Conservation (phyloP, 2,329 filamentous ascomycete genomes). For the Colletotrichum sp. region DNA sequence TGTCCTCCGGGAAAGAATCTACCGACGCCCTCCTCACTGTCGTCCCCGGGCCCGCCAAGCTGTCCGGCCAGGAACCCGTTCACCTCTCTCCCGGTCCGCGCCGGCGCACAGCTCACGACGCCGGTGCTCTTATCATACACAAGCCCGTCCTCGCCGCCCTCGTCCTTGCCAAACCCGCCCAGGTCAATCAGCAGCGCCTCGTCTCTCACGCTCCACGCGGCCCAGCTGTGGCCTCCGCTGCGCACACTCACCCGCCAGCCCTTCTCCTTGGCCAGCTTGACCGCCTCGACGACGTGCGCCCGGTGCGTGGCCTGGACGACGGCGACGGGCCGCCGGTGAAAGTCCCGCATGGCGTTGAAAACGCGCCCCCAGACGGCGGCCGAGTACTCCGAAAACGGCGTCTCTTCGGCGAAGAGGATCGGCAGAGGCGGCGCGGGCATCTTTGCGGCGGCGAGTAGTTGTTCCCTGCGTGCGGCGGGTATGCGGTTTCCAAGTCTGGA, state of each 20-base stretch:
- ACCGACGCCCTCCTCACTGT: conserved; percentile 26
- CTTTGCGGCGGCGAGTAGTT: background rate
- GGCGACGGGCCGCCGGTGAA: conserved; percentile 40
- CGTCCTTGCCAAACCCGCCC: background rate
- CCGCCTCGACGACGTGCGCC: conserved; percentile 41
- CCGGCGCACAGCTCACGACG: conserved; percentile 48
- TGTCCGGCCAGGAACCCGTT: conserved; percentile 41
- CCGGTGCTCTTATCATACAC: conserved; percentile 40
- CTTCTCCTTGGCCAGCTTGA: conserved; percentile 38
- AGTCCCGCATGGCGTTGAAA: conserved; percentile 46
- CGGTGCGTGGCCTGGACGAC: conserved; percentile 43
- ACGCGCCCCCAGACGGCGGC: conserved; percentile 37
- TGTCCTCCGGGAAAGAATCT: conserved; percentile 59
- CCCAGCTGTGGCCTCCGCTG: conserved; percentile 55
- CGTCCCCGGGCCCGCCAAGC: conserved; percentile 1
- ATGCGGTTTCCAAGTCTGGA: background rate
- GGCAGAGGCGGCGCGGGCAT: background rate
- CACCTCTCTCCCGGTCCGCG: conserved; percentile 49
- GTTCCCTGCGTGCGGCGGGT: background rate
- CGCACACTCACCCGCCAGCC: conserved; percentile 47
- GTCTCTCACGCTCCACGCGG: conserved; percentile 53
- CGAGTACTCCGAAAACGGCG: conserved; percentile 29
- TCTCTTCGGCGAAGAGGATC: conserved; percentile 27
- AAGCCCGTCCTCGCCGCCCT: conserved; percentile 32
- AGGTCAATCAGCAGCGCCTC: conserved; percentile 48